Evolutionary conservation across 225 moss, liverwort and hornwort genomes (phyloP).

Genomic region (Marchantia paleacea): DNA sequence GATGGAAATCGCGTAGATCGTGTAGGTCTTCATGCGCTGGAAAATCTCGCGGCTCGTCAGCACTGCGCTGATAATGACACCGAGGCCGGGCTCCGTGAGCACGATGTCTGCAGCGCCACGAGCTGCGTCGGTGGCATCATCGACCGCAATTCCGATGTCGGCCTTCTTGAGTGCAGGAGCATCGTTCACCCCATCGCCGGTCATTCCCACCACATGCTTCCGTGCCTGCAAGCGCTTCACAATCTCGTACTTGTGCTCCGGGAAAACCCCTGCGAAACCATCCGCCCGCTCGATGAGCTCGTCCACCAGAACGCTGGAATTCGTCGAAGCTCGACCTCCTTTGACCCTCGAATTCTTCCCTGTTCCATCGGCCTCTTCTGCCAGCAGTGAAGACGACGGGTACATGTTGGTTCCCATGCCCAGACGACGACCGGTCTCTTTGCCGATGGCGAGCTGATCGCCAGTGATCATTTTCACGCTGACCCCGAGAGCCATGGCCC

Average conservation of each 20-base stretch:
- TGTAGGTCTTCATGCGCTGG: slow-evolving; percentile 27
- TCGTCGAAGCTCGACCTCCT: slow-evolving; percentile 9
- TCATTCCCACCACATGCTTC: slow-evolving; percentile 20
- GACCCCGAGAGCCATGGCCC: slow-evolving; percentile 15
- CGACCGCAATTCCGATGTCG: slow-evolving; percentile 16
- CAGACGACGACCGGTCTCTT: slow-evolving; percentile 13
- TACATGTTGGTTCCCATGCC: slow-evolving; percentile 18
- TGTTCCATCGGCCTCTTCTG: neutral
- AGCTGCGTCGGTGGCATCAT: slow-evolving; percentile 13
- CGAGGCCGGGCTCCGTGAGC: slow-evolving; percentile 20
- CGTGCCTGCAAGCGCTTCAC: neutral
- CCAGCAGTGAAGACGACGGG: neutral
- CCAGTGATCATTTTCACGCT: slow-evolving; percentile 30
- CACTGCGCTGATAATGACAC: slow-evolving; percentile 20
- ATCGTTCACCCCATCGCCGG: slow-evolving; percentile 22
- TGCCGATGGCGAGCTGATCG: slow-evolving; percentile 21
- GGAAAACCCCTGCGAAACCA: slow-evolving; percentile 86
- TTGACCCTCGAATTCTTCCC: neutral
- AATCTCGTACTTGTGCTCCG: slow-evolving; percentile 64
- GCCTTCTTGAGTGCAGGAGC: slow-evolving; percentile 21
- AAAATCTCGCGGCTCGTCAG: slow-evolving; percentile 23
- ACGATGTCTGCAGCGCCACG: slow-evolving; percentile 19
- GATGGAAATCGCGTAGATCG: slow-evolving; percentile 21
- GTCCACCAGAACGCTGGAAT: neutral
- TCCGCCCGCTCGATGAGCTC: slow-evolving; percentile 48